Evolutionary conservation across 1,284 basidiomycete genomes (phyloP).

Genomic region (Thecaphora thlaspeos): DNA sequence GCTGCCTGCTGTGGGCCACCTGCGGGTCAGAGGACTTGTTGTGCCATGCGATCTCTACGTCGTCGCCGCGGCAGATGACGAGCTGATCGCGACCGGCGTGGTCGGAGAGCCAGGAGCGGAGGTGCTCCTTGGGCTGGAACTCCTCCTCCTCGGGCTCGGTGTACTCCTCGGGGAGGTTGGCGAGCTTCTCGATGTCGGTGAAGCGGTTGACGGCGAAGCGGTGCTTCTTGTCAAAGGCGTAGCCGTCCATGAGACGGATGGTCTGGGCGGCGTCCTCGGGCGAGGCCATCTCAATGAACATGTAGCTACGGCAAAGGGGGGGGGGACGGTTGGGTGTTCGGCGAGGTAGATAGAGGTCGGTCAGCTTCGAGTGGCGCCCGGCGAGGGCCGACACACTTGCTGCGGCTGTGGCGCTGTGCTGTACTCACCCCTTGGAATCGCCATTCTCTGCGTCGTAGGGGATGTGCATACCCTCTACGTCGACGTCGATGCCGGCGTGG

Average conservation of each 20-base stretch:
- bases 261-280: constrained; percentile 79
- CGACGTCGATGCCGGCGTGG: constrained; percentile 57
- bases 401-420: too few species aligned
- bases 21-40: constrained; percentile 85
- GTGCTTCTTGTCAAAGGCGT: constrained; percentile 89
- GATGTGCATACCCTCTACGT: constrained; percentile 57
- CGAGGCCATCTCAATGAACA: constrained; percentile 84
- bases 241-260: constrained; percentile 75
- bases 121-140: constrained; percentile 87
- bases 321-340: neutral
- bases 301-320: constrained; percentile 65
- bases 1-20: constrained; percentile 68
- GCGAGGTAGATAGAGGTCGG: neutral
- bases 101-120: constrained; percentile 92
- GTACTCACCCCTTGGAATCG: constrained; percentile 56
- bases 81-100: constrained; percentile 91
- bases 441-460: constrained; percentile 56
- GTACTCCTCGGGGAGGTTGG: constrained; percentile 78
- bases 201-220: constrained; percentile 87
- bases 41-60: constrained; percentile 91
- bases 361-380: too few species aligned
- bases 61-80: constrained; percentile 86
- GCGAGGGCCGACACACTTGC: too few species aligned
- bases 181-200: constrained; percentile 84
- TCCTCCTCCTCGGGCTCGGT: constrained; percentile 75